Evolutionary conservation across 1,284 basidiomycete genomes (phyloP).

Genomic region (Trametes pubescens): DNA sequence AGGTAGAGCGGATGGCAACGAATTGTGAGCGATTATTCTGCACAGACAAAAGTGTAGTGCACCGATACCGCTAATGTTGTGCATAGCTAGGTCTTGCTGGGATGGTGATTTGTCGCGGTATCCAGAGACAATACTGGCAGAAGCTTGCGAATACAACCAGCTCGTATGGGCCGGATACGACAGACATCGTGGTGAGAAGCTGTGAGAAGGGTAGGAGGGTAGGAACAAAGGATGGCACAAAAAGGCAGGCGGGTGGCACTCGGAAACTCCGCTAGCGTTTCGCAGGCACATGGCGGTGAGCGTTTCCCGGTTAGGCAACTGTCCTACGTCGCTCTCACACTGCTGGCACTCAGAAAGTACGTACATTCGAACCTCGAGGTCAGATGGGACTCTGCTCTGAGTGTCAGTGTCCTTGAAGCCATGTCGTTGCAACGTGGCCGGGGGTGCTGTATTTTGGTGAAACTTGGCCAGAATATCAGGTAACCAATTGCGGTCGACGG

Average conservation of each 20-base stretch:
- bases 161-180: no score
- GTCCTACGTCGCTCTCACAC: not conserved
- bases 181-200: not conserved
- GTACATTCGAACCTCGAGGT: not conserved
- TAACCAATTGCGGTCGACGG: no score
- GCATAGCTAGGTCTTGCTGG: no score
- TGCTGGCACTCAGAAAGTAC: no score
- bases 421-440: not conserved
- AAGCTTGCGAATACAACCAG: no score
- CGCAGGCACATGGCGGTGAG: not conserved
- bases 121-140: not conserved
- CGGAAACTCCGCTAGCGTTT: not conserved
- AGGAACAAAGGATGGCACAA: slow-evolving; percentile 6
- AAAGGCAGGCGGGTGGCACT: not conserved
- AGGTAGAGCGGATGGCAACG: no score
- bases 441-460: not conserved
- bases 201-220: not conserved
- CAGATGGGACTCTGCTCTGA: no score
- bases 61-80: no score
- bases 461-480: not conserved
- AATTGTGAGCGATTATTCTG: no score
- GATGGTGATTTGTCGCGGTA: no score
- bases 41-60: no score
- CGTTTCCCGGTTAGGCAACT: not conserved
- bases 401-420: no score